These are phyloP conservation scores for Somion occarium DNA, from an alignment of 1,284 basidiomycete genomes.

Conservation along the genomic window DNA sequence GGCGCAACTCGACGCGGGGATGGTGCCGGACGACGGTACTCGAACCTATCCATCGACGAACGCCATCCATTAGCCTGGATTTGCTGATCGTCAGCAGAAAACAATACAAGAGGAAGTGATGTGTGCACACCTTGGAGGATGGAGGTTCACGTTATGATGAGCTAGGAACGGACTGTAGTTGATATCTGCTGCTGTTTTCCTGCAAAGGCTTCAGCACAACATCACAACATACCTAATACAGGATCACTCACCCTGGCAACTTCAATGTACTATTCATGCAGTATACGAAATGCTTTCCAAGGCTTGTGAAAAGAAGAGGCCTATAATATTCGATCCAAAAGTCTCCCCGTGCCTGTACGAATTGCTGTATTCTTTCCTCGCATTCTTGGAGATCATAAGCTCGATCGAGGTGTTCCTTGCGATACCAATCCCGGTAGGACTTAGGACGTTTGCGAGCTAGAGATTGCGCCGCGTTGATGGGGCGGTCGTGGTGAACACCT, in stretches of 20 bases:
- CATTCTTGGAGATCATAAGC: slow-evolving; percentile 58
- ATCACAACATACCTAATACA: slow-evolving; percentile 1
- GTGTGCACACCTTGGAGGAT: slow-evolving; percentile 33
- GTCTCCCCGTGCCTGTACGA: slow-evolving; percentile 57
- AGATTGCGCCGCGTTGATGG: slow-evolving; percentile 30
- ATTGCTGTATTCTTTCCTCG: slow-evolving; percentile 47
- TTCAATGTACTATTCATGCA: slow-evolving; percentile 85
- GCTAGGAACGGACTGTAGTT: slow-evolving; percentile 72
- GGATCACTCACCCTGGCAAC: slow-evolving; percentile 59
- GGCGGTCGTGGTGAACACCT: slow-evolving; percentile 66
- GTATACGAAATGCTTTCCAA: slow-evolving; percentile 83
- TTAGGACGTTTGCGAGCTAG: slow-evolving; percentile 44
- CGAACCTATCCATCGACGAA: slow-evolving; percentile 66
- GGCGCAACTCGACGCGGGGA: slow-evolving; percentile 26
- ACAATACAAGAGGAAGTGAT: slow-evolving; percentile 2
- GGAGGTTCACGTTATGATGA: slow-evolving; percentile 39
- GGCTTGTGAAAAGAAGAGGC: slow-evolving; percentile 75
- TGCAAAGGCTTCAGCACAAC: slow-evolving; percentile 26
- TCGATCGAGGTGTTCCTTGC: slow-evolving; percentile 62
- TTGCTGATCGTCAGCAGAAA: slow-evolving; percentile 2
- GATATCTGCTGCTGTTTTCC: slow-evolving; percentile 63
- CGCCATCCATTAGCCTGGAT: slow-evolving; percentile 64
- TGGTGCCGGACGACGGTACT: slow-evolving; percentile 40
- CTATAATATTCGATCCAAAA: slow-evolving; percentile 93
- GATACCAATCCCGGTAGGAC: slow-evolving; percentile 80